A percentile compares a stretch with the other conserved stretches of the same genome.
Conservation (phyloP, 148 eudicot genomes). For the Rhododendron kiyosumense region DNA sequence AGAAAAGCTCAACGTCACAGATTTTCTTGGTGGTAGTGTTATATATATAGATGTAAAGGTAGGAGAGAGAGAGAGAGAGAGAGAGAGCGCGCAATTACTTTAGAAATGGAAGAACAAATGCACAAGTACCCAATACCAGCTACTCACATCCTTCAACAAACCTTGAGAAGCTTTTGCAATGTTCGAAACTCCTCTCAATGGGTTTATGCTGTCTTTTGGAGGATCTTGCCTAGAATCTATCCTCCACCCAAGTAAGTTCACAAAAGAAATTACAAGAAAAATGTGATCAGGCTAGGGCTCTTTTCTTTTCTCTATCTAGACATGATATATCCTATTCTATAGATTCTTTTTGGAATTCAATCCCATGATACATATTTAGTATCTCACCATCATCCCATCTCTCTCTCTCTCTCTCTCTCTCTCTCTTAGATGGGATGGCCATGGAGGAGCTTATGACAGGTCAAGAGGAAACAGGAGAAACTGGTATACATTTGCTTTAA, state of each 20-base stretch:
- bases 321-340: not conserved
- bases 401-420: not conserved
- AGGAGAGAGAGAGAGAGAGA: no score
- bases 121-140: conserved; percentile 57
- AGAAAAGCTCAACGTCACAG: not conserved
- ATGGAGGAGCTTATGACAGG: conserved; percentile 97
- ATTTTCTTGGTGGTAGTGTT: conserved; percentile 25
- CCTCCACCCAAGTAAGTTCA: conserved; percentile 83
- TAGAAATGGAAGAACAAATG: conserved; percentile 68
- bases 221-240: conserved; percentile 90
- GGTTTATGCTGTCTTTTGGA: conserved; percentile 99
- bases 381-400: not conserved
- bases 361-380: not conserved
- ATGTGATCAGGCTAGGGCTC: not conserved
- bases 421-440: conserved; percentile 72
- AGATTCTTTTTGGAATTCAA: not conserved
- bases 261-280: not conserved
- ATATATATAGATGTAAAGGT: no score
- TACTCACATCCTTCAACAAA: conserved; percentile 96
- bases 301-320: not conserved
- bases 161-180: conserved; percentile 87
- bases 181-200: conserved; percentile 87
- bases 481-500: conserved; percentile 34
- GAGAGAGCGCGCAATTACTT: not conserved
- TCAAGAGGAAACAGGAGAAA: conserved; percentile 97